Conservation (phyloP, 257 asterid genomes). For the Salvia miltiorrhiza region DNA sequence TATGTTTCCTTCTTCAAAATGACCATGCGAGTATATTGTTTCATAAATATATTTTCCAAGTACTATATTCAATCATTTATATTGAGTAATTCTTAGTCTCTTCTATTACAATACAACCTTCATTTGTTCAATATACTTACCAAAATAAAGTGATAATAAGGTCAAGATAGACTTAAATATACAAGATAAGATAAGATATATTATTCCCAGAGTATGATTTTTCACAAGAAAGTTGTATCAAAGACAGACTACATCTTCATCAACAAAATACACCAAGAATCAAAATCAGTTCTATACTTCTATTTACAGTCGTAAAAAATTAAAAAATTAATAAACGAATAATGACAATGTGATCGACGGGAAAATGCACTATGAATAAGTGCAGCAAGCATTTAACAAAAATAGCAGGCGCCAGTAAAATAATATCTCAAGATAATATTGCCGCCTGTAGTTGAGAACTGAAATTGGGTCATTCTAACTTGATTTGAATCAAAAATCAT, state of each 20-base stretch:
- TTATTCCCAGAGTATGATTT: no score
- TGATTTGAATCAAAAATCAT: constrained; percentile 3
- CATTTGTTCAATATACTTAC: no score
- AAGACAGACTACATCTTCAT: not conserved
- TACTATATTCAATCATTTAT: no score
- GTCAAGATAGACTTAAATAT: no score
- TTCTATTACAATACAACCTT: no score
- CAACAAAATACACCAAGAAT: not conserved
- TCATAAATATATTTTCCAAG: no score
- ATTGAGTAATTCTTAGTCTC: no score
- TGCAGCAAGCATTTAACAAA: not conserved
- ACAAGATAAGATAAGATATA: no score
- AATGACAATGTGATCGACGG: not conserved
- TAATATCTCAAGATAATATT: not conserved
- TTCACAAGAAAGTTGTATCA: no score
- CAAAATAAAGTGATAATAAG: not conserved
- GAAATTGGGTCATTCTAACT: not conserved
- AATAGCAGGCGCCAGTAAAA: not conserved
- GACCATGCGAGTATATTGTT: no score
- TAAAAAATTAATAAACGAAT: not conserved
- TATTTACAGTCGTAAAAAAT: not conserved
- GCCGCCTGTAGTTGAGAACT: not conserved
- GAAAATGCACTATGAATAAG: not conserved
- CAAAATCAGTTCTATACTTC: no score
- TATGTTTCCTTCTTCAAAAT: no score